A percentile compares a stretch with the other conserved stretches of the same genome.
phyloP scores from a whole-genome alignment of 225 moss, liverwort and hornwort species.

The Physcomitrellopsis africana region DNA sequence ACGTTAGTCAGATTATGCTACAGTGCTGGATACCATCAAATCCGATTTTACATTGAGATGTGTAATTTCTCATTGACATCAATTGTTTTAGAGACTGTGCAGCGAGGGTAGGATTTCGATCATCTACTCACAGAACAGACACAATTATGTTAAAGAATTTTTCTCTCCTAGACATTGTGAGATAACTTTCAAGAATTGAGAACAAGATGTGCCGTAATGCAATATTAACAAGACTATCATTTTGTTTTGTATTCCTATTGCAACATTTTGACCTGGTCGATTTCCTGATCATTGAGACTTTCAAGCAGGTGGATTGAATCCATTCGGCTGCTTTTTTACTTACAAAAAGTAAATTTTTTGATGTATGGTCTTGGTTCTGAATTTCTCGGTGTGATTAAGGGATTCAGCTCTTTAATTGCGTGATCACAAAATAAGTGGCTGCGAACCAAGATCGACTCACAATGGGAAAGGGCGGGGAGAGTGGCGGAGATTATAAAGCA shows the following conservation, averaged over 20 bases:
- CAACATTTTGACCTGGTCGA: neutral
- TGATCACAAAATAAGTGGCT: slow-evolving; percentile 5
- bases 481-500: slow-evolving; percentile 24
- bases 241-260: neutral
- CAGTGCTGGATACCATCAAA: neutral
- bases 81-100: neutral
- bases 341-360: neutral
- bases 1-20: neutral
- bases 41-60: neutral
- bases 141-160: no score
- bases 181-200: no score
- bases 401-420: slow-evolving; percentile 1
- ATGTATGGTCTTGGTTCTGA: neutral
- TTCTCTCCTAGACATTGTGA: no score
- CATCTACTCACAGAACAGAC: neutral
- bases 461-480: slow-evolving; percentile 38
- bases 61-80: neutral
- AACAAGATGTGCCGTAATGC: no score
- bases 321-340: neutral
- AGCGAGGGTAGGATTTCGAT: neutral
- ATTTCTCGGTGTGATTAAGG: neutral
- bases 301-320: neutral
- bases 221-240: no score
- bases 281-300: neutral
- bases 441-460: slow-evolving; percentile 7